Percentiles rank a stretch among this genome's conserved stretches.
Conservation (phyloP, 2,329 filamentous ascomycete species). For the Aspergillus flavus region DNA sequence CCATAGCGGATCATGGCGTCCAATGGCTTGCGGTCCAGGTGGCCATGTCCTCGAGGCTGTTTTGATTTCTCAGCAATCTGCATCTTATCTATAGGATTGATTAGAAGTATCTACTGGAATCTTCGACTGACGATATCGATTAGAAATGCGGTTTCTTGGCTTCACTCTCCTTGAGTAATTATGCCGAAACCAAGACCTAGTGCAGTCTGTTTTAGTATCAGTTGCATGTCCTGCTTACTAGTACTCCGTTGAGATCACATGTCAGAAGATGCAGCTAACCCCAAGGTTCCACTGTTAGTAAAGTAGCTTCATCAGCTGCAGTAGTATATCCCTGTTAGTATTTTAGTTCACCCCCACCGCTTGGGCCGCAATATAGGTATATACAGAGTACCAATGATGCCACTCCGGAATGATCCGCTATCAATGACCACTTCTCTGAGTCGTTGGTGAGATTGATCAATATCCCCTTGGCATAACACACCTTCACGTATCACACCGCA, state of each 20-base stretch:
- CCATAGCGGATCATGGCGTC: constrained; percentile 2
- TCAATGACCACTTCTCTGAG: not conserved
- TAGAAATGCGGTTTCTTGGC: not conserved
- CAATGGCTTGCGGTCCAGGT: not conserved
- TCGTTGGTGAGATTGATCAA: not conserved
- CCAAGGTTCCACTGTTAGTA: not conserved
- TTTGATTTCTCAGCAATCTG: not conserved
- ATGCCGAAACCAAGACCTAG: not conserved
- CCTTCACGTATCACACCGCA: not conserved
- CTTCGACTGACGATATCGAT: not conserved
- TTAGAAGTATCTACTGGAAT: no score
- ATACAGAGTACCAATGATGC: not conserved
- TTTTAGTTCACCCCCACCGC: not conserved
- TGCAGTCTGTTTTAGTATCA: not conserved
- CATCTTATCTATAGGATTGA: not conserved
- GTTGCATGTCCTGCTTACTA: not conserved
- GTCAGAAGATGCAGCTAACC: not conserved
- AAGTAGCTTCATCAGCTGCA: not conserved
- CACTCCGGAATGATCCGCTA: not conserved
- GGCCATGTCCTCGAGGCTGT: not conserved
- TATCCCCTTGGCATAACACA: not conserved
- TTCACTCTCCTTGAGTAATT: no score
- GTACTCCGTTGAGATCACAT: not conserved
- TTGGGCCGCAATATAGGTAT: not conserved
- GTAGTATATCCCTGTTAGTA: not conserved